A percentile compares a stretch with the other conserved stretches of the same genome.
Evolutionary conservation across 2,329 filamentous ascomycete species (phyloP).

Genomic region (Aspergillus candidus): DNA sequence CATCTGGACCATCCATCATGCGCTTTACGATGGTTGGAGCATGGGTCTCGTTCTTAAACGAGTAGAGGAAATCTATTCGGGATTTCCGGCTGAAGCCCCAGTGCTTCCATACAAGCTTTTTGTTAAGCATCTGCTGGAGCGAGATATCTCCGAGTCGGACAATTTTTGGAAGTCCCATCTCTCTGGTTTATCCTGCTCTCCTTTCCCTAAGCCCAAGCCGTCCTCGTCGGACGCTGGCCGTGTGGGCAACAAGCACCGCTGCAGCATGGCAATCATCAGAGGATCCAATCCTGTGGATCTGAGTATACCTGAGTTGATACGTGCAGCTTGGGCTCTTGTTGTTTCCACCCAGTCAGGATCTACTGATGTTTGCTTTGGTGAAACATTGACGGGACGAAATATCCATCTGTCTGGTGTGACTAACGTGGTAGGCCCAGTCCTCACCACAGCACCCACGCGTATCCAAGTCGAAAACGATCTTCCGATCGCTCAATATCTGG

Average conservation of each 20-base stretch:
- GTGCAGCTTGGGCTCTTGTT: slow-evolving; percentile 49
- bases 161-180: slow-evolving; percentile 30
- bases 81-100: not conserved
- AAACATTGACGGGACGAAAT: slow-evolving; percentile 50
- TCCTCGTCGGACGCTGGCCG: slow-evolving; percentile 15
- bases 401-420: slow-evolving; percentile 45
- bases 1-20: slow-evolving; percentile 48
- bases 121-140: slow-evolving; percentile 25
- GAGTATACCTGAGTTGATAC: slow-evolving; percentile 47
- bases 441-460: slow-evolving; percentile 34
- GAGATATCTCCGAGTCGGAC: slow-evolving; percentile 24
- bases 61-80: slow-evolving; percentile 32
- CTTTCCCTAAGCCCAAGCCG: slow-evolving; percentile 25
- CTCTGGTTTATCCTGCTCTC: slow-evolving; percentile 18
- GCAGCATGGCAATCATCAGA: slow-evolving; percentile 19
- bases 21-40: slow-evolving; percentile 48
- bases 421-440: slow-evolving; percentile 42
- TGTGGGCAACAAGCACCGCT: slow-evolving; percentile 20
- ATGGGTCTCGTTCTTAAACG: slow-evolving; percentile 33
- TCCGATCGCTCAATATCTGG: slow-evolving; percentile 46
- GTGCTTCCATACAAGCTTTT: slow-evolving; percentile 24
- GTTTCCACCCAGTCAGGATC: slow-evolving; percentile 44
- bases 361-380: slow-evolving; percentile 49
- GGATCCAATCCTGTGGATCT: slow-evolving; percentile 16
- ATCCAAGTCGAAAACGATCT: slow-evolving; percentile 34